phyloP scores from a whole-genome alignment of 768 basidiomycete genomes.

The Ephemerocybe angulata region DNA sequence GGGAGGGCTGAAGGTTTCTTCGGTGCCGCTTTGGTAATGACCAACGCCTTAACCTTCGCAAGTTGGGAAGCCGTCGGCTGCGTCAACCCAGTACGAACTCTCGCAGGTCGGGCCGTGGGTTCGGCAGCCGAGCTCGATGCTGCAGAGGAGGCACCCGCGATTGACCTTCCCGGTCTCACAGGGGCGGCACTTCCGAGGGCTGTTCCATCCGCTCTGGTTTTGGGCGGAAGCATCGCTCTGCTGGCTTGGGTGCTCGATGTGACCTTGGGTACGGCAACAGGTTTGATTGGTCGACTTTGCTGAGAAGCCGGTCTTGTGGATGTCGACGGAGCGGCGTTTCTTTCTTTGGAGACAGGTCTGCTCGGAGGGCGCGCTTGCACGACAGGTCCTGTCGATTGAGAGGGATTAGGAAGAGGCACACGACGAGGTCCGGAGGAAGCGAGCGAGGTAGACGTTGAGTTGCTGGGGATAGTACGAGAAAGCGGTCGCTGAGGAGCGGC shows the following conservation, averaged over 20 bases:
- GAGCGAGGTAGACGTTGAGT: conserved; percentile 8
- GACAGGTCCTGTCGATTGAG: neutral
- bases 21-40: conserved; percentile 4
- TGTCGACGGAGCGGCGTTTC: neutral
- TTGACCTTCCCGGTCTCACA: conserved; percentile 8
- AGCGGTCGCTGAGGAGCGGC: conserved; percentile 23
- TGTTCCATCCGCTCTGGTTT: conserved; percentile 8
- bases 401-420: conserved; percentile 14
- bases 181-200: neutral
- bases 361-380: neutral
- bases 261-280: neutral
- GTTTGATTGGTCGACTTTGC: conserved; percentile 3
- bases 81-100: neutral
- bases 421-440: conserved; percentile 23
- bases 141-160: neutral
- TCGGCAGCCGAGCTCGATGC: conserved; percentile 5
- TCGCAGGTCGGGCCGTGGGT: neutral
- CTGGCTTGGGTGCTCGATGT: neutral
- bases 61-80: conserved; percentile 1
- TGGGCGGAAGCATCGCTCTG: conserved; percentile 8
- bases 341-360: neutral
- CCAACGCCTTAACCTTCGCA: conserved; percentile 5
- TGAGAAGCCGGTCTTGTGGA: conserved; percentile 1
- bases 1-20: conserved; percentile 6
- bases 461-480: conserved; percentile 14